Percentiles rank a stretch among this genome's conserved stretches.
These are phyloP conservation scores for Posidonia oceanica DNA, from an alignment of 116 monocot genomes.

Conservation along the genomic window DNA sequence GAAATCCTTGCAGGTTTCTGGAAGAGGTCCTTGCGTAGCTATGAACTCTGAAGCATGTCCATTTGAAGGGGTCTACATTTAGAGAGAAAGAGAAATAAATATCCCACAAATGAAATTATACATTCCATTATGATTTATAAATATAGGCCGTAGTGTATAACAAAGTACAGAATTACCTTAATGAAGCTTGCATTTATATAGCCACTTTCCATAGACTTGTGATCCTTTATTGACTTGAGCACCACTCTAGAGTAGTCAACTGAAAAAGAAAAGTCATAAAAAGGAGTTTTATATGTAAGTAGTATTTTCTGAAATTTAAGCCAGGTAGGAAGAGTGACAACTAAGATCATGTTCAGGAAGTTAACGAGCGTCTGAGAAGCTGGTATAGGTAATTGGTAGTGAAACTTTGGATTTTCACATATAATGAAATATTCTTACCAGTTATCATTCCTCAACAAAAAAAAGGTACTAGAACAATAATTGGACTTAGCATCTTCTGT, in stretches of 20 bases:
- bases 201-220: conserved; percentile 17
- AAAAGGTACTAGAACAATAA: no score
- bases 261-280: conserved; percentile 14
- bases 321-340: neutral
- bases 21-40: conserved; percentile 94
- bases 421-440: no score
- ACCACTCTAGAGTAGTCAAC: conserved; percentile 68
- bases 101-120: neutral
- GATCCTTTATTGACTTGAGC: conserved; percentile 33
- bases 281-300: neutral
- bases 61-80: conserved; percentile 30
- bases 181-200: conserved; percentile 97
- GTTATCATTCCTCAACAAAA: no score
- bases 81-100: neutral
- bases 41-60: conserved; percentile 61
- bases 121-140: neutral
- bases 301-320: neutral
- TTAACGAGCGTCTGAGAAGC: no score
- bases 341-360: neutral
- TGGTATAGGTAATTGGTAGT: no score
- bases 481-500: no score
- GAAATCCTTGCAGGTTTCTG: conserved; percentile 75
- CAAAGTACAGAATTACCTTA: conserved; percentile 29
- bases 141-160: neutral
- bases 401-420: no score